Evolutionary conservation across 2,329 filamentous ascomycete species (phyloP).

Genomic region (Sclerotiophoma versabilis): DNA sequence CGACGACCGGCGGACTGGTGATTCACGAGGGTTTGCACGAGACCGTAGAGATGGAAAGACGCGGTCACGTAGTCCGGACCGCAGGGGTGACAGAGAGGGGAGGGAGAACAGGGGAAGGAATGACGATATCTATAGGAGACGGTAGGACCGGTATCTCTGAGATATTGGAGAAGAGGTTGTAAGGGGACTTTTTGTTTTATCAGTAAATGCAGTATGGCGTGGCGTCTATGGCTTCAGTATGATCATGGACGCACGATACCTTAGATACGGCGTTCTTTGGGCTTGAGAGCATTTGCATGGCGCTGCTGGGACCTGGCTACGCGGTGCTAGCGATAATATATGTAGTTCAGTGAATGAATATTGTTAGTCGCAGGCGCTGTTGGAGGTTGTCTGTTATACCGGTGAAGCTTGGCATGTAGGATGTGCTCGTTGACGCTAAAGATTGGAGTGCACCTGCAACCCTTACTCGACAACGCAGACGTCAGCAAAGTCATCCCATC

Average conservation of each 20-base stretch:
- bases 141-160: constrained; percentile 14
- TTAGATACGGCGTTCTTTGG: constrained; percentile 15
- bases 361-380: neutral
- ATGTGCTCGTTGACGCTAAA: neutral
- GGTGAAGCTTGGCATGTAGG: neutral
- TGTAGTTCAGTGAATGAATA: neutral
- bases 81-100: constrained; percentile 34
- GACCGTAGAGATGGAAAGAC: constrained; percentile 43
- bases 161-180: too few relatives aligned
- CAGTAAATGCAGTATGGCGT: constrained; percentile 8
- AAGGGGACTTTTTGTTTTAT: neutral
- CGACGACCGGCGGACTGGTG: constrained; percentile 17
- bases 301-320: neutral
- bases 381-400: neutral
- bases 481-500: too few relatives aligned
- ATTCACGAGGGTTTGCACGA: constrained; percentile 10
- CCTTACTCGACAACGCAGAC: too few relatives aligned
- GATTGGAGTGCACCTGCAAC: too few relatives aligned
- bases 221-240: constrained; percentile 9
- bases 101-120: constrained; percentile 23
- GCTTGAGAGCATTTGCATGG: constrained; percentile 7
- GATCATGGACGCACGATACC: constrained; percentile 15
- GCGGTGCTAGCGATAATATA: neutral
- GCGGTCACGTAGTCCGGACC: constrained; percentile 46
- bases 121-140: constrained; percentile 39